Evolutionary conservation across 352 stramenopile genomes (phyloP).

Genomic region (Elongisporangium undulatum): DNA sequence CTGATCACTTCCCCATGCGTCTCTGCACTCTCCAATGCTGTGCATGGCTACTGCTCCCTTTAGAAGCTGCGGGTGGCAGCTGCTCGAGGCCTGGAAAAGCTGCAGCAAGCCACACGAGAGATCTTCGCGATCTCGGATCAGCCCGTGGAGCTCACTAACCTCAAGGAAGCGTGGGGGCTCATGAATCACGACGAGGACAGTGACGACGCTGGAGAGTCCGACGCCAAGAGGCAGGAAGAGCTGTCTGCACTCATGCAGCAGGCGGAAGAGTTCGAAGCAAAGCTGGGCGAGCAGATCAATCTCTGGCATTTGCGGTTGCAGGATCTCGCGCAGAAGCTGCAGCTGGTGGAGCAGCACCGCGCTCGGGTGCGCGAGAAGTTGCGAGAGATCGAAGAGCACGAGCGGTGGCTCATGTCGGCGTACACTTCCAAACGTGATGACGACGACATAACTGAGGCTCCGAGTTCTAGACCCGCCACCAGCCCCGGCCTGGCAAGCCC

Average conservation of each 20-base stretch:
- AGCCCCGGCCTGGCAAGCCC: neutral
- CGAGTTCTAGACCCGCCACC: neutral
- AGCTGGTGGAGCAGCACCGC: neutral
- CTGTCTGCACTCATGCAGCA: neutral
- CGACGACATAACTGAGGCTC: neutral
- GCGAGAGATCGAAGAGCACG: neutral
- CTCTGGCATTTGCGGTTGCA: neutral
- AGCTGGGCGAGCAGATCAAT: slow-evolving; percentile 1
- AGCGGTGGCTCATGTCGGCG: neutral
- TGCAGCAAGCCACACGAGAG: slow-evolving; percentile 28
- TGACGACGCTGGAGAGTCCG: neutral
- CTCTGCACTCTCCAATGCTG: too few relatives aligned
- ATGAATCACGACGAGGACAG: slow-evolving; percentile 4
- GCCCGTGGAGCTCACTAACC: slow-evolving; percentile 31
- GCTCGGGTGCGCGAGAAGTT: neutral
- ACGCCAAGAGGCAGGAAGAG: neutral
- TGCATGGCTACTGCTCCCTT: too few relatives aligned
- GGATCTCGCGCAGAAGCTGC: neutral
- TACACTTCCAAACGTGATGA: neutral
- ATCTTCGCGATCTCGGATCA: slow-evolving; percentile 34
- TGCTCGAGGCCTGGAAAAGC: slow-evolving; percentile 27
- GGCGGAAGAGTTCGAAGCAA: neutral
- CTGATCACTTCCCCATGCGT: too few relatives aligned
- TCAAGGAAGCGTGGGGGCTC: slow-evolving; percentile 55
- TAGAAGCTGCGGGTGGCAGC: slow-evolving; percentile 47